Conservation (phyloP, 768 basidiomycete genomes). For the Trametes cinnabarina region DNA sequence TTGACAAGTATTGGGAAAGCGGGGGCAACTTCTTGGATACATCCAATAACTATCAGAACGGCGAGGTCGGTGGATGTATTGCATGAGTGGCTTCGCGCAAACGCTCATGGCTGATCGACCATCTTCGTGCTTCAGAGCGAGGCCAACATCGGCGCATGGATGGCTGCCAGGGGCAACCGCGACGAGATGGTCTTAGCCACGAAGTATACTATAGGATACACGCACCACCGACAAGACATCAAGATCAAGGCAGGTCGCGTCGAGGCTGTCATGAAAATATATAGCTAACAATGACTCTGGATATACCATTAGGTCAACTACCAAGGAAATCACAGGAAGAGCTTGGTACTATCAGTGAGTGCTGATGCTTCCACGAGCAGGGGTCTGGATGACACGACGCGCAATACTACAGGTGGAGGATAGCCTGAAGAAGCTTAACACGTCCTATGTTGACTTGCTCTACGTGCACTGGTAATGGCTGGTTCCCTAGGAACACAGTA, state of each 20-base stretch:
- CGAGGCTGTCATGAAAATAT: too few species aligned
- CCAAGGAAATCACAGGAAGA: slow-evolving; percentile 15
- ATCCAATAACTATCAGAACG: slow-evolving; percentile 32
- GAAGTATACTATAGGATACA: slow-evolving; percentile 20
- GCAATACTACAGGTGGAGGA: slow-evolving; percentile 31
- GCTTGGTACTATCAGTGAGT: neutral
- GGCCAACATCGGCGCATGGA: slow-evolving; percentile 41
- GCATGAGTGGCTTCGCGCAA: slow-evolving; percentile 13
- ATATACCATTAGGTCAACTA: slow-evolving; percentile 9
- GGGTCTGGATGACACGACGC: slow-evolving; percentile 39
- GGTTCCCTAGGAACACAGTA: too few species aligned
- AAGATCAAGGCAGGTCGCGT: neutral
- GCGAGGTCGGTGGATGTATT: neutral
- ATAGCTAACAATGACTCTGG: too few species aligned
- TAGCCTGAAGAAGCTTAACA: slow-evolving; percentile 41
- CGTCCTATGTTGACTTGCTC: slow-evolving; percentile 43
- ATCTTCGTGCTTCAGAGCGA: slow-evolving; percentile 23
- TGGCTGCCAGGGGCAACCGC: slow-evolving; percentile 33
- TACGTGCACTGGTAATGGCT: slow-evolving; percentile 45
- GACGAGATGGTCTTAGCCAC: slow-evolving; percentile 38
- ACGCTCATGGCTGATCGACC: slow-evolving; percentile 20
- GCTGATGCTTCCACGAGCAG: slow-evolving; percentile 32
- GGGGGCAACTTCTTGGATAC: slow-evolving; percentile 52
- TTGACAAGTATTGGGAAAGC: slow-evolving; percentile 42
- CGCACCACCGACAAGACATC: neutral